These are phyloP conservation scores for Leucoagaricus sp. DNA, from an alignment of 1,284 basidiomycete genomes.

Conservation along the genomic window DNA sequence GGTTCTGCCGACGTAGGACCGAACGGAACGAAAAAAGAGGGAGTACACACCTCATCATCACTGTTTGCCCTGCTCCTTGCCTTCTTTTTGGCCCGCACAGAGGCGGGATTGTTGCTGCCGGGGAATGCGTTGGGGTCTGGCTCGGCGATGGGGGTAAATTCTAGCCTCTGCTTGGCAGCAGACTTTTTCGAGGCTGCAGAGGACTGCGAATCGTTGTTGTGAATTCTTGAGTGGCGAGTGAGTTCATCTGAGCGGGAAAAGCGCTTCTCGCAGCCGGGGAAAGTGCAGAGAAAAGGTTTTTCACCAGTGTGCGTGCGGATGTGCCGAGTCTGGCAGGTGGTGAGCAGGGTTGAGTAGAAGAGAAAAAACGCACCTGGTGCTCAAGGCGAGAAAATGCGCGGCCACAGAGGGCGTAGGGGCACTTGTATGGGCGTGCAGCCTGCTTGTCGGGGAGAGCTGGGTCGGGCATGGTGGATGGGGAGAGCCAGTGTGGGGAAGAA, in stretches of 20 bases:
- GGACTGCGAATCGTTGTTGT: slow-evolving; percentile 57
- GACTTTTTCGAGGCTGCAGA: slow-evolving; percentile 21
- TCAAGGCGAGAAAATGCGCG: slow-evolving; percentile 90
- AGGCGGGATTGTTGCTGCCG: slow-evolving; percentile 27
- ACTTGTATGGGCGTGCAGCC: slow-evolving; percentile 88
- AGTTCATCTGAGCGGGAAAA: slow-evolving; percentile 98
- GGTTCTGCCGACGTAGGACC: slow-evolving; percentile 10
- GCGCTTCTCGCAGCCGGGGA: slow-evolving; percentile 95
- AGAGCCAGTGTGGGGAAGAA: slow-evolving; percentile 8
- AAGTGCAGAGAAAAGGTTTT: slow-evolving; percentile 94
- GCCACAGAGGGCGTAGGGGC: slow-evolving; percentile 89
- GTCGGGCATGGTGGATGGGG: slow-evolving; percentile 12
- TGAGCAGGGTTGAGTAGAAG: slow-evolving; percentile 22
- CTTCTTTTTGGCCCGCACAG: slow-evolving; percentile 65
- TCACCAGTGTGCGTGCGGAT: slow-evolving; percentile 98
- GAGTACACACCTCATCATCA: slow-evolving; percentile 68
- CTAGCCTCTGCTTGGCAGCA: slow-evolving; percentile 8
- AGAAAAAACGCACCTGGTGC: slow-evolving; percentile 72
- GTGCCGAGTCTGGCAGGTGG: slow-evolving; percentile 79
- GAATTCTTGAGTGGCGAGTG: slow-evolving; percentile 94
- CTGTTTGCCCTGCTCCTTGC: slow-evolving; percentile 75
- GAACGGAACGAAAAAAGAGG: slow-evolving; percentile 10
- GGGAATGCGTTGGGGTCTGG: slow-evolving; percentile 11
- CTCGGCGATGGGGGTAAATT: slow-evolving; percentile 19
- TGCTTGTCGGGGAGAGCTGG: slow-evolving; percentile 45